Percentiles rank a stretch among this genome's conserved stretches.
Evolutionary conservation across 306 rosid species (phyloP).

Genomic region (Gillenia trifoliata): DNA sequence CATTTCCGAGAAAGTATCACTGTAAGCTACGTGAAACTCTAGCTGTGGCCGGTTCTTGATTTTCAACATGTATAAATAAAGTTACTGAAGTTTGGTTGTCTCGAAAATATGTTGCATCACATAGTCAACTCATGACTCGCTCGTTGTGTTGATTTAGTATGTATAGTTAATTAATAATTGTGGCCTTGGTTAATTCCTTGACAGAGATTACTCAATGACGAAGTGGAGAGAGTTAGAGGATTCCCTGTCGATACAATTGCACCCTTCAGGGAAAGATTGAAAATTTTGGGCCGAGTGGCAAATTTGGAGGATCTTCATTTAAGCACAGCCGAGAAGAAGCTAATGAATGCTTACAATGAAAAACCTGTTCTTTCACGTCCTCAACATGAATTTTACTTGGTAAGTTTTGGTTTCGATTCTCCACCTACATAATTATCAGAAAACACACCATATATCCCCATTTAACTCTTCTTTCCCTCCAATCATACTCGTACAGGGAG

Average conservation of each 20-base stretch:
- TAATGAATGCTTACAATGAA: conserved; percentile 92
- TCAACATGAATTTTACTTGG: conserved; percentile 92
- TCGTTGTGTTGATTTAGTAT: not conserved
- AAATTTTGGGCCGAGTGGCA: conserved; percentile 76
- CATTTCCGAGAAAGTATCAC: conserved; percentile 64
- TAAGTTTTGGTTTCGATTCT: conserved; percentile 20
- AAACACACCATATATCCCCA: no score
- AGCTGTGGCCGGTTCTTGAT: not conserved
- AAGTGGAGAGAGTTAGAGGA: conserved; percentile 93
- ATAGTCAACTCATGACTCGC: not conserved
- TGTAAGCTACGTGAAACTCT: conserved; percentile 44
- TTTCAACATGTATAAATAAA: conserved; percentile 6
- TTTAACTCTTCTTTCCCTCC: not conserved
- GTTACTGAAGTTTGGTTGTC: conserved; percentile 7
- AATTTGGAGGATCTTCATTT: conserved; percentile 79
- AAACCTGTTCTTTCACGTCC: conserved; percentile 96
- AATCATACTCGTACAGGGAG: conserved; percentile 60
- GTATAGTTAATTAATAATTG: not conserved
- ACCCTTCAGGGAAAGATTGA: conserved; percentile 86
- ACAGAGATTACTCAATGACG: conserved; percentile 86
- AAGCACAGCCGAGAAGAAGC: conserved; percentile 75
- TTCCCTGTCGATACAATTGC: conserved; percentile 84
- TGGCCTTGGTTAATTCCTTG: conserved; percentile 20
- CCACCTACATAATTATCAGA: not conserved
- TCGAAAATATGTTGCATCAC: not conserved